Evolutionary conservation across 1,284 basidiomycete genomes (phyloP).

Genomic region (Sphagnurus paluster): DNA sequence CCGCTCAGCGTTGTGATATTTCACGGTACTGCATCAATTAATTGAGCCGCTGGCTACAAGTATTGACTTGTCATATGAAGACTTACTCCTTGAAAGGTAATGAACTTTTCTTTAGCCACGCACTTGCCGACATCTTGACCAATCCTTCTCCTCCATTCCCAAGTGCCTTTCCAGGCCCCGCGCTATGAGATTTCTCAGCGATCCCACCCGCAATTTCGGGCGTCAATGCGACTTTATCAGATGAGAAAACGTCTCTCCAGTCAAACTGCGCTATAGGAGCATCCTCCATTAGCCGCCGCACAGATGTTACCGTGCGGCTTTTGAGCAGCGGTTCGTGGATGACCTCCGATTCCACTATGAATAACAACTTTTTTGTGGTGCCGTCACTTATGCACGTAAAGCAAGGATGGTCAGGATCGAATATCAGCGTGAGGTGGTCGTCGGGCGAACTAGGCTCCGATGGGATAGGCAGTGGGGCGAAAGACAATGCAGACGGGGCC

Average conservation of each 20-base stretch:
- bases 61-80: background rate
- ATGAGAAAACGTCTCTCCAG: conserved; percentile 9
- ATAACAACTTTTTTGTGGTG: conserved; percentile 2
- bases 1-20: conserved; percentile 9
- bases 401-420: conserved; percentile 10
- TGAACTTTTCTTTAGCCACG: conserved; percentile 13
- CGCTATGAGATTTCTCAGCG: background rate
- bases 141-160: background rate
- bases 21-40: conserved; percentile 6
- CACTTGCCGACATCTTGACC: conserved; percentile 4
- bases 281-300: conserved; percentile 1
- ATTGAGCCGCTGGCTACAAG: background rate
- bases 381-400: conserved; percentile 8
- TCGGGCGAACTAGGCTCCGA: background rate
- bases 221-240: conserved; percentile 5
- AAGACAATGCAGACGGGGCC: background rate
- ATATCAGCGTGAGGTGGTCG: conserved; percentile 1
- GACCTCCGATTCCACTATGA: conserved; percentile 4
- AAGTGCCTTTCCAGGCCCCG: too few species aligned
- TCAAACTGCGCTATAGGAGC: conserved; percentile 8
- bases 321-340: conserved; percentile 1
- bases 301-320: conserved; percentile 6
- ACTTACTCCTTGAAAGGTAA: conserved; percentile 12
- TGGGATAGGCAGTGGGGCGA: background rate
- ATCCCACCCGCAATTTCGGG: background rate